Evolutionary conservation across 306 rosid genomes (phyloP), one percentile per base, ranked within the genome.

Genomic region (Canavalia gladiata): DNA sequence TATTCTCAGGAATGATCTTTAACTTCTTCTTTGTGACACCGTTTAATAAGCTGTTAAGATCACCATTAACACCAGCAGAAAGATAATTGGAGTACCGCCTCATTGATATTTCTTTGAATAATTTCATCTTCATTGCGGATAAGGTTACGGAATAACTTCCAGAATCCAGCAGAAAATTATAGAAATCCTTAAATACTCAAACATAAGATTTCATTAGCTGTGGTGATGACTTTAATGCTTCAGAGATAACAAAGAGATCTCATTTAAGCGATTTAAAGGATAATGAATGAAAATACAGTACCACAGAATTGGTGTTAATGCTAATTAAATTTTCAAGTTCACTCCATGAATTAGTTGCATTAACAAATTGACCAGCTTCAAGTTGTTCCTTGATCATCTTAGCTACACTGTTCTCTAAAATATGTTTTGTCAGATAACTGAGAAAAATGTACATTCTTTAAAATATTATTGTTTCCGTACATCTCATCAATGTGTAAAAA

Each of bases 141-240:
- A 10, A n/a, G 43, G 25, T 62, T 10, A 4, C 68, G 33, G 39
- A 33, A 62, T 62, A 8, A 4, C 68, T 62, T 62, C 68, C 64
- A 57, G 64, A 57, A 29, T 57, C 64, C 68, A 62, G 25, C 68
- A 62, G 68, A 62, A 62, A 62, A 34, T 62, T 62, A 34, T 62
- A 62, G 45, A 62, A 62, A 62, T 62, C 68, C 68, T 62, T 33
- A 34, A 62, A 62, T 11, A 33, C 10, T 43, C 45, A 10, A 62
- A 62, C 68, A 62, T 10, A 33, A 60, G 8, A 62, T 33, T 59
- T 13, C 66, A 30, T 59, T n/a, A 59, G 66, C n/a, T 3, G 37
- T 59, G 41, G n/a, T 31, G 8, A 2, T 0, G 31, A 59, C 66
- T 59, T 30, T 8, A 31, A 37, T 30, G 31, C 41, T 31, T 59